Evolutionary conservation across 1,284 basidiomycete species (phyloP), one percentile per base, ranked within the genome.

Genomic region (Cutaneotrichosporon sp.): DNA sequence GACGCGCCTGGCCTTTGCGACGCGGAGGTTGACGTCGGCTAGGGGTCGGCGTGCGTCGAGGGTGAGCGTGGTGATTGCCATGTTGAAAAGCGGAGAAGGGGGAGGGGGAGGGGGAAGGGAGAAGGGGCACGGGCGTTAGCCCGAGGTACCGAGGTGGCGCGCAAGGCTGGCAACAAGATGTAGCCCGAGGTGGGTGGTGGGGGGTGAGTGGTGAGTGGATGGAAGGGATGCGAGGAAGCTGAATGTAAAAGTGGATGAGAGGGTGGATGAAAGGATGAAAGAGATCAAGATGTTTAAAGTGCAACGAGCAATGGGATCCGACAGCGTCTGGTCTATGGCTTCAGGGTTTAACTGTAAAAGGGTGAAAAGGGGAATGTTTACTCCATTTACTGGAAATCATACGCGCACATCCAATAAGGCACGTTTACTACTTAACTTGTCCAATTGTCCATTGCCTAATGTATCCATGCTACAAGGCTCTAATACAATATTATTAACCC

Each of bases 1-100:
- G 65, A 93, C 89, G 80, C 86, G 88, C 81, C 89, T 92, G 79
- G 87, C 86, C 81, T 90, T 93, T 18, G 88, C 89, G 42, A 96
- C 88, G 7, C 87, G 83, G 4, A 87, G 82, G 11, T 91, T 91
- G 49, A 95, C 79, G 60, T 87, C 87, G 7, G 84, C 77, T 2
- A 94, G 84, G 13, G 86, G 63, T 18, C 71, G 59, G 11, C 77
- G 65, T 7, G 60, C 69, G 1, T 66, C 67, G n/a, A 79, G 72
- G 14, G 71, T 69, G 32, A 79, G 73, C 49, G 57, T 66, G 13
- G 70, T 70, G 53, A 74, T 72, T 16, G 72, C 69, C 74, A 76
- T 76, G 38, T 56, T 30, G 40, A 16, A 42, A 42, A 42, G 32
- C 14, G 5, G 52, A 31, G 31, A n/a, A 13, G 22, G 26, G 22